phyloP scores from a whole-genome alignment of 169 alveolate genomes.

The Plasmodium gallinaceum region DNA sequence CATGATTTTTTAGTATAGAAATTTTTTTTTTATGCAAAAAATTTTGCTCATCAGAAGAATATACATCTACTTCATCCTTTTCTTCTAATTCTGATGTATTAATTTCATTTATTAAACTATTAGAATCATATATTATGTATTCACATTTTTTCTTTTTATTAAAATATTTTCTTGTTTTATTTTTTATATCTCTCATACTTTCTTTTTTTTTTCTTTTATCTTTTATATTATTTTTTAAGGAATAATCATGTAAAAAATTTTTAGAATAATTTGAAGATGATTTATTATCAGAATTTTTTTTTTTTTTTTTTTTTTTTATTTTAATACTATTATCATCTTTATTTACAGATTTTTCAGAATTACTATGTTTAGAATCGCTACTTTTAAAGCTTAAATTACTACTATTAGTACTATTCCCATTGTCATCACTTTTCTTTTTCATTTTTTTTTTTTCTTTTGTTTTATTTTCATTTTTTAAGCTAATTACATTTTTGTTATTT shows the following conservation, averaged over 20 bases:
- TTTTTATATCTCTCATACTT: not conserved
- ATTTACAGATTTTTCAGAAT: not conserved
- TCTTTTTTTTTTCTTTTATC: not conserved
- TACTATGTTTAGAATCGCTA: not conserved
- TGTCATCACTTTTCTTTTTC: not conserved
- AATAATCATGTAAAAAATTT: not conserved
- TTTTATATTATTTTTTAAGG: not conserved
- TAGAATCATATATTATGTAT: slow-evolving; percentile 13
- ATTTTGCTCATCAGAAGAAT: not conserved
- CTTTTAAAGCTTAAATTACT: not conserved
- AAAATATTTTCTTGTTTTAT: not conserved
- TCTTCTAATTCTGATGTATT: slow-evolving; percentile 22
- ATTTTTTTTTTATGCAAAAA: slow-evolving; percentile 7
- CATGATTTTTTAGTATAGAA: slow-evolving; percentile 6
- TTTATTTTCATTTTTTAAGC: no score
- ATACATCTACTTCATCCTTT: not conserved
- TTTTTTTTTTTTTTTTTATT: not conserved
- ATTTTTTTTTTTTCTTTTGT: not conserved
- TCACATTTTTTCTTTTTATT: not conserved
- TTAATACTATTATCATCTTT: not conserved
- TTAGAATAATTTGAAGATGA: slow-evolving; percentile 4
- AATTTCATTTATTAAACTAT: slow-evolving; percentile 23
- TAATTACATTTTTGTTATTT: no score
- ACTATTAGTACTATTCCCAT: not conserved
- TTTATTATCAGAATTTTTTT: not conserved